Evolutionary conservation across 495 filamentous ascomycete genomes (phyloP).

Genomic region (Xylaria longipes): DNA sequence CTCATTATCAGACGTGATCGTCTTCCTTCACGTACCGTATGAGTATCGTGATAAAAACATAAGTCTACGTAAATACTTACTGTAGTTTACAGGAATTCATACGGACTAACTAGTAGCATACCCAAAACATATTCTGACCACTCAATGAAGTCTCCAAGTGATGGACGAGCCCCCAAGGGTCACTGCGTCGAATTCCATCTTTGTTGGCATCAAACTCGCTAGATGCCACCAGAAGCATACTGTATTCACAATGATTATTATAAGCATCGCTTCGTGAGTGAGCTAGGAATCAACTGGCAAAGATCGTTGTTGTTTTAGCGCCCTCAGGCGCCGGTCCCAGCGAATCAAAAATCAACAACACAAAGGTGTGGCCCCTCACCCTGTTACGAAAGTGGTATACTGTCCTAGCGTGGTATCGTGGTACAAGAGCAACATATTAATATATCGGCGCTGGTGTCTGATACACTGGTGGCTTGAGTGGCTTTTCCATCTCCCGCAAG

Average conservation of each 20-base stretch:
- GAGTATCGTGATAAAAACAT: background rate
- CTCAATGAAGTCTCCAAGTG: background rate
- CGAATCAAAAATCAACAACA: conserved; percentile 17
- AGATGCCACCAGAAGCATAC: conserved; percentile 9
- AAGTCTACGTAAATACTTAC: background rate
- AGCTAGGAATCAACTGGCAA: conserved; percentile 12
- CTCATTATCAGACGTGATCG: background rate
- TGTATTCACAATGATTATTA: conserved; percentile 7
- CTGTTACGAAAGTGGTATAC: conserved; percentile 27
- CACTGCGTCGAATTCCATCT: background rate
- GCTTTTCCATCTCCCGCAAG: conserved; percentile 29
- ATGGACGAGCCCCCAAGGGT: background rate
- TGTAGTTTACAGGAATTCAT: background rate
- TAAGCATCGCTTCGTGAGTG: background rate
- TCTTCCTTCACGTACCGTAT: background rate
- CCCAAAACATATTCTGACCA: too few relatives aligned
- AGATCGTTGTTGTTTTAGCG: conserved; percentile 18
- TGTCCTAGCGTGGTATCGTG: conserved; percentile 37
- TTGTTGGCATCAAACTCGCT: conserved; percentile 2
- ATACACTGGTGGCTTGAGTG: conserved; percentile 39
- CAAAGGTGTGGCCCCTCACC: conserved; percentile 18
- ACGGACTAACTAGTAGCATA: background rate
- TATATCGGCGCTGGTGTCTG: conserved; percentile 34
- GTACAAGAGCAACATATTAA: conserved; percentile 39
- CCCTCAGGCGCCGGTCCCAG: background rate